Evolutionary conservation across 1,284 basidiomycete genomes (phyloP).

Genomic region (Puccinia hordei): DNA sequence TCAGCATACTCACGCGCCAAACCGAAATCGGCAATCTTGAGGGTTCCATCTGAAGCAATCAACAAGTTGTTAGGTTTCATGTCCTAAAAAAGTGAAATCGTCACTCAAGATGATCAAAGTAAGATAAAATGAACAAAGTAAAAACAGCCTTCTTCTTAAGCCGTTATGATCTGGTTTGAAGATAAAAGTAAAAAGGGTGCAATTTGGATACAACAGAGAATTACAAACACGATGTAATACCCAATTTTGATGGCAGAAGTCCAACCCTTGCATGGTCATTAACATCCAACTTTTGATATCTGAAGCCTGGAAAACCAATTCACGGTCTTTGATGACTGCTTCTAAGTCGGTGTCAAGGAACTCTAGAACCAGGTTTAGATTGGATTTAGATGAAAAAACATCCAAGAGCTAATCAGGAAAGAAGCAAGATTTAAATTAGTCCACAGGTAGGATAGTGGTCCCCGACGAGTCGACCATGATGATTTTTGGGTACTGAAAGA

Average conservation of each 20-base stretch:
- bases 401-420: constrained; percentile 74
- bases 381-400: constrained; percentile 94
- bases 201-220: background rate
- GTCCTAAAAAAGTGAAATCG: constrained; percentile 67
- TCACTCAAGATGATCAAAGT: constrained; percentile 19
- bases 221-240: constrained; percentile 81
- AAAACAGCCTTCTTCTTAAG: background rate
- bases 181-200: background rate
- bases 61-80: constrained; percentile 98
- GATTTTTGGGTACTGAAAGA: background rate
- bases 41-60: constrained; percentile 82
- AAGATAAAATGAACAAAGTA: background rate
- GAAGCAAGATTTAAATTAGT: constrained; percentile 2
- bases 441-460: background rate
- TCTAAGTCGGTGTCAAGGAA: constrained; percentile 97
- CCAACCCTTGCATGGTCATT: constrained; percentile 93
- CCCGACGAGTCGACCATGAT: constrained; percentile 52
- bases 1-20: constrained; percentile 92
- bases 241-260: constrained; percentile 94
- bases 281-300: constrained; percentile 99
- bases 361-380: constrained; percentile 95
- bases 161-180: background rate
- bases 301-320: constrained; percentile 84
- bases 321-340: constrained; percentile 90
- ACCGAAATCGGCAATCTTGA: constrained; percentile 99